Percentiles rank a stretch among this genome's conserved stretches.
Evolutionary conservation across 352 stramenopile genomes (phyloP).

Genomic region (Pelagophyceae sp.): DNA sequence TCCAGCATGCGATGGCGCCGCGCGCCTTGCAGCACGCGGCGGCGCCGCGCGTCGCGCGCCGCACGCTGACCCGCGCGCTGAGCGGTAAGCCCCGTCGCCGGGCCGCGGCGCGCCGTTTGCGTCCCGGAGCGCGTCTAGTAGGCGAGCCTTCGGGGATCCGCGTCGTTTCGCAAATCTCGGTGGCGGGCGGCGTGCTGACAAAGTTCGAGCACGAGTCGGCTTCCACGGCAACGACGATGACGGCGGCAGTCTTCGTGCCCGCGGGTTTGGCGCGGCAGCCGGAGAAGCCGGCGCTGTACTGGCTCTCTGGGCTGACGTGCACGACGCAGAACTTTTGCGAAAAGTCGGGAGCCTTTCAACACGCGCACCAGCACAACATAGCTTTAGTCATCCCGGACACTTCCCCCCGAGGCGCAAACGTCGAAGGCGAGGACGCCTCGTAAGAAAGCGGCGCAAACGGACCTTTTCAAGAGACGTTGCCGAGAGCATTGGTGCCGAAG

Average conservation of each 20-base stretch:
- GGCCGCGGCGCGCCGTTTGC: too few species aligned
- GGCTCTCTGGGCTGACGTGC: conserved; percentile 90
- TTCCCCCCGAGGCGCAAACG: conserved; percentile 71
- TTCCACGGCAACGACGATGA: conserved; percentile 50
- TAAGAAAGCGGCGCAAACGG: too few species aligned
- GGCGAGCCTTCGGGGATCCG: background rate
- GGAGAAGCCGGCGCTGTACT: conserved; percentile 71
- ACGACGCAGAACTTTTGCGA: conserved; percentile 87
- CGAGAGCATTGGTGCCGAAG: too few species aligned
- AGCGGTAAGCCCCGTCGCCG: background rate
- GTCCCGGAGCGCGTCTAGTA: too few species aligned
- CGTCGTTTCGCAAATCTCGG: background rate
- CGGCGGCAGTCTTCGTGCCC: conserved; percentile 76
- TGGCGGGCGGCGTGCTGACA: background rate
- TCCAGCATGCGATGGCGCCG: too few species aligned
- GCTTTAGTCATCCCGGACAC: conserved; percentile 91
- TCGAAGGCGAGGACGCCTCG: conserved; percentile 84
- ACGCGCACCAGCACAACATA: conserved; percentile 74
- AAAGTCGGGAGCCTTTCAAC: conserved; percentile 79
- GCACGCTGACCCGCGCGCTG: background rate
- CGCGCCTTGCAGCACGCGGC: too few species aligned
- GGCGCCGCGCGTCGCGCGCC: background rate
- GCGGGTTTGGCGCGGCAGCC: conserved; percentile 41
- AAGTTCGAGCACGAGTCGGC: background rate
- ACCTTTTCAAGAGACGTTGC: too few species aligned